Percentiles rank a stretch among this genome's conserved stretches.
These are phyloP conservation scores for Endotrypanum monterogeii DNA, from an alignment of 208 protist species.

Conservation along the genomic window DNA sequence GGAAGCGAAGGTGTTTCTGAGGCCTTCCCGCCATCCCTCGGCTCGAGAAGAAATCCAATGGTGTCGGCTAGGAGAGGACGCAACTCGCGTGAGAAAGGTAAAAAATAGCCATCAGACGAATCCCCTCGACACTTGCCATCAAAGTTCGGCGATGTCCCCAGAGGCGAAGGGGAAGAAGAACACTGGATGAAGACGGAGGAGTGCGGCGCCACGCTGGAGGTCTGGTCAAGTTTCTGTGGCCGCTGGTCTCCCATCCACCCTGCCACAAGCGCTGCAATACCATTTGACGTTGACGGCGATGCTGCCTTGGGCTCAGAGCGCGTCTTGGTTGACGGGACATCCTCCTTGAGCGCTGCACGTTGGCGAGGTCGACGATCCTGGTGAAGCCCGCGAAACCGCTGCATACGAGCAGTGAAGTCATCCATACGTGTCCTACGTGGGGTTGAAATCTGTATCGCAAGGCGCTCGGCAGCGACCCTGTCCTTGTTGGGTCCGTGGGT, in stretches of 20 bases:
- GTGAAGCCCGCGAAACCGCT: not conserved
- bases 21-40: not conserved
- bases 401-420: not conserved
- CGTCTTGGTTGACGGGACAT: not conserved
- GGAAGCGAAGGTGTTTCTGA: not conserved
- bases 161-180: not conserved
- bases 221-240: not conserved
- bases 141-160: too few species aligned
- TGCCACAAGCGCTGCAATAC: not conserved
- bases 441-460: not conserved
- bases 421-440: constrained; percentile 1
- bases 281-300: not conserved
- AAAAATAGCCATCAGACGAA: not conserved
- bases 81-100: constrained; percentile 1
- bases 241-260: constrained; percentile 1
- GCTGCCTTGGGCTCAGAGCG: not conserved
- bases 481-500: too few species aligned
- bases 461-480: not conserved
- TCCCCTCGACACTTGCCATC: not conserved
- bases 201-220: not conserved
- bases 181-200: not conserved
- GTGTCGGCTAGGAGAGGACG: constrained; percentile 15
- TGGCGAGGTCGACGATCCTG: not conserved
- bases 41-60: not conserved
- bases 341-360: not conserved